These are phyloP conservation scores for Ajuga chamaepitys DNA, from an alignment of 257 asterid species.

Conservation along the genomic window DNA sequence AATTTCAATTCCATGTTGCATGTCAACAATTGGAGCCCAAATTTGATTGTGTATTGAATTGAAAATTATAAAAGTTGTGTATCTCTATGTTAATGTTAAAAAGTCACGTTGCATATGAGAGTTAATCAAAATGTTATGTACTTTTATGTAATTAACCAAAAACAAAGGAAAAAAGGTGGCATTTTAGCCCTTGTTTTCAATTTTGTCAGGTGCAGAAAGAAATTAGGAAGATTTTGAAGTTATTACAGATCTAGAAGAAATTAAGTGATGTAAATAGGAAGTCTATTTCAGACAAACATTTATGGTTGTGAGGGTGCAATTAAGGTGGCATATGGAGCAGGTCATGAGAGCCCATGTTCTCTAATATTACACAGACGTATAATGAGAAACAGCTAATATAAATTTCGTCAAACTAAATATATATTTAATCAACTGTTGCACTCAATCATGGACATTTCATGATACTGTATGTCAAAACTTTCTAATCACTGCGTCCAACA, in stretches of 20 bases:
- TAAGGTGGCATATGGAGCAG: conserved; percentile 16
- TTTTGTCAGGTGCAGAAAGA: background rate
- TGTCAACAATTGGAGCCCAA: too few species aligned
- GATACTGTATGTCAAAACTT: background rate
- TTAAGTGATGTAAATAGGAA: conserved; percentile 13
- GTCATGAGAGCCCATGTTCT: conserved; percentile 27
- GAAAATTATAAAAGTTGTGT: too few species aligned
- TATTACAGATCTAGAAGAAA: conserved; percentile 1
- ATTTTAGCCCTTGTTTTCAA: background rate
- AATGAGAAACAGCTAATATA: background rate
- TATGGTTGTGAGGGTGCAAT: conserved; percentile 12
- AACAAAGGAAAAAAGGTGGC: too few species aligned
- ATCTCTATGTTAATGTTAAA: too few species aligned
- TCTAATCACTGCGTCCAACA: too few species aligned
- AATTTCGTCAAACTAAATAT: background rate
- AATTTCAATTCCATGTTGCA: too few species aligned
- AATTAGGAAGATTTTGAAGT: background rate
- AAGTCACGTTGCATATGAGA: too few species aligned
- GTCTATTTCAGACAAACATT: conserved; percentile 11
- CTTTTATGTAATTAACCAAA: too few species aligned
- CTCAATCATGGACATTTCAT: background rate
- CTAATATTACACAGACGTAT: background rate
- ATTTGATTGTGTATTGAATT: too few species aligned
- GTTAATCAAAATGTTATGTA: too few species aligned
- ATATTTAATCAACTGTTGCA: background rate